phyloP scores from a whole-genome alignment of 2,329 filamentous ascomycete species.

The Fusarium sp. region DNA sequence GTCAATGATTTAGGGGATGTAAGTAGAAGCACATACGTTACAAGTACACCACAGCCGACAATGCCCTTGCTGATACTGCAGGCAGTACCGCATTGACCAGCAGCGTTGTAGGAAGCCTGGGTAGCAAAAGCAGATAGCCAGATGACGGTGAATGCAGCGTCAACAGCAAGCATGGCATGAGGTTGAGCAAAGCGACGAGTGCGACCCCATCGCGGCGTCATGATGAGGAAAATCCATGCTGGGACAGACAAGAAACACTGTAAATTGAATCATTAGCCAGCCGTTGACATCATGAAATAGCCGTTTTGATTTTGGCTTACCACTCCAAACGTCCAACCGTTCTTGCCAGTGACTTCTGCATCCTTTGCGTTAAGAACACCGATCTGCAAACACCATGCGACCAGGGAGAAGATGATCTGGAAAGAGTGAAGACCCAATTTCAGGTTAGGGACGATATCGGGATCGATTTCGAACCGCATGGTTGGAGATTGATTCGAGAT shows the following conservation, averaged over 20 bases:
- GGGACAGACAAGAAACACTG: slow-evolving; percentile 75
- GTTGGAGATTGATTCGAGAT: slow-evolving; percentile 14
- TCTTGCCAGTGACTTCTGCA: slow-evolving; percentile 66
- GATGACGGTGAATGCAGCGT: slow-evolving; percentile 68
- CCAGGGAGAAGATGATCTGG: slow-evolving; percentile 67
- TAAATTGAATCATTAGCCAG: slow-evolving; percentile 12
- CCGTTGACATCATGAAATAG: neutral
- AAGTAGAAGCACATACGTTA: slow-evolving; percentile 63
- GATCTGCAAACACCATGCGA: slow-evolving; percentile 71
- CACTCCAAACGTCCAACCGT: slow-evolving; percentile 74
- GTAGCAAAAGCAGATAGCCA: slow-evolving; percentile 77
- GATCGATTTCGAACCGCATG: slow-evolving; percentile 66
- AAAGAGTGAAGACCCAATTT: slow-evolving; percentile 70
- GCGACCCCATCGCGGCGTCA: slow-evolving; percentile 73
- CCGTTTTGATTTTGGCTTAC: slow-evolving; percentile 57
- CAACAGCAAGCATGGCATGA: slow-evolving; percentile 70
- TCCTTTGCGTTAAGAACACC: slow-evolving; percentile 65
- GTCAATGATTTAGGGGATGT: neutral
- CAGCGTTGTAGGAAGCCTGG: slow-evolving; percentile 73
- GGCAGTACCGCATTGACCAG: slow-evolving; percentile 65
- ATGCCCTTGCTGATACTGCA: slow-evolving; percentile 73
- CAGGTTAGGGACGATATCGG: slow-evolving; percentile 65
- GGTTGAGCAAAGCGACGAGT: slow-evolving; percentile 72
- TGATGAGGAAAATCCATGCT: slow-evolving; percentile 73
- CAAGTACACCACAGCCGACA: slow-evolving; percentile 72